Evolutionary conservation across 1,139 yeast genomes (phyloP), one percentile per base, ranked within the genome.

Genomic region (Candida tropicalis): DNA sequence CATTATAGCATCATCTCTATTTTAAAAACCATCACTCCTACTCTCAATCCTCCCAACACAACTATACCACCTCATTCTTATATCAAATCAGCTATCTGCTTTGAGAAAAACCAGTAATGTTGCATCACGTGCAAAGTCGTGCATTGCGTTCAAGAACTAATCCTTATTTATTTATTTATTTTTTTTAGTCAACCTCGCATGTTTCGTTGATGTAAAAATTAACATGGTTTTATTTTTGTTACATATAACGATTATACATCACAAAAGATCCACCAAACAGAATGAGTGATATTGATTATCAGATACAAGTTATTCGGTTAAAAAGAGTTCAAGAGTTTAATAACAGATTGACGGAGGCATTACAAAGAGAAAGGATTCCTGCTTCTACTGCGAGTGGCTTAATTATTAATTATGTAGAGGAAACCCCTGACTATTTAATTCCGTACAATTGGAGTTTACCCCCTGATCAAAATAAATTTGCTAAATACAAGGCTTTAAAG

Each of bases 301-400:
- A 65, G 38, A 71, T 73, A 15, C 59, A 64, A 29, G 62, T 60
- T 48, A 63, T 86, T 48, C 84, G 84, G 61, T 67, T 85, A 40
- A 82, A 78, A 55, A 70, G 95, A 49, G 76, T 85, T 25, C 73
- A 75, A 44, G 86, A 83, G 53, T 69, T 84, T 39, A 84, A 84
- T 57, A 60, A 64, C 10, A 75, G 80, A 45, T 65, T 86, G 35
- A 77, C 73, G 49, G 73, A 73, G 28, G 79, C 82, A 40, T 62
- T 87, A 36, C 59, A 72, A 7, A 65, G 80, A 43, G 83, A 84
- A 7, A 65, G 95, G 46, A 79, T 84, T 8, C 80, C 84, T 29
- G 87, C 89, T 3, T 83, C 89, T 13, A 79, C 79, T 50, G 87
- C 89, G 6, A 79, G 87, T 34, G 63, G 75, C 34, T 54, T 63